A percentile compares a stretch with the other conserved stretches of the same genome.
Conservation (phyloP, 2,329 filamentous ascomycete species). For the Didymella keratinophila region DNA sequence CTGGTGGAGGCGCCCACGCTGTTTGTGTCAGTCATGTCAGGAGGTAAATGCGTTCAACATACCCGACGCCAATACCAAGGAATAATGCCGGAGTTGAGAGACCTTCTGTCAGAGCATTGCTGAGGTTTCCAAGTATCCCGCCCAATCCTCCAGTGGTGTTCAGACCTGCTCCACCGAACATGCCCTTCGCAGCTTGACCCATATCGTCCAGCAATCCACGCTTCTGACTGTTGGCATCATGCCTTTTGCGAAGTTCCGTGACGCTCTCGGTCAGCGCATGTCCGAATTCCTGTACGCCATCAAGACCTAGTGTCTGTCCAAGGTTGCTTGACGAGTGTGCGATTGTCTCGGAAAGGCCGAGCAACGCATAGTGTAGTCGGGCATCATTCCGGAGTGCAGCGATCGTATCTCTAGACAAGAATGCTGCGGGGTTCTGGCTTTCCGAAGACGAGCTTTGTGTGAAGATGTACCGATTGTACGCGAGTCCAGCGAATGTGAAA, state of each 20-base stretch:
- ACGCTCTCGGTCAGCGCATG: slow-evolving; percentile 28
- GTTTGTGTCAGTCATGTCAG: slow-evolving; percentile 14
- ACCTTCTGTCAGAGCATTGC: slow-evolving; percentile 22
- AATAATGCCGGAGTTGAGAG: slow-evolving; percentile 40
- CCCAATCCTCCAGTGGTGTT: slow-evolving; percentile 27
- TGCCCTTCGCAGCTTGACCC: slow-evolving; percentile 12
- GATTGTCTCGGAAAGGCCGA: slow-evolving; percentile 33
- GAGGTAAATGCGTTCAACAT: not conserved
- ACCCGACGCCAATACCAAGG: slow-evolving; percentile 43
- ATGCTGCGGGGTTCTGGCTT: slow-evolving; percentile 14
- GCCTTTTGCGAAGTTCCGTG: slow-evolving; percentile 17
- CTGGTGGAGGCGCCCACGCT: slow-evolving; percentile 40
- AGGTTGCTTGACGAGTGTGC: slow-evolving; percentile 31
- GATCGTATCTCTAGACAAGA: slow-evolving; percentile 34
- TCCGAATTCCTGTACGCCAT: slow-evolving; percentile 28
- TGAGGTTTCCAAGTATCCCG: slow-evolving; percentile 23
- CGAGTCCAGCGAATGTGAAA: slow-evolving; percentile 25
- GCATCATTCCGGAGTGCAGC: slow-evolving; percentile 36
- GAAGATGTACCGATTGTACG: slow-evolving; percentile 24
- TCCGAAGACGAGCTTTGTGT: slow-evolving; percentile 3
- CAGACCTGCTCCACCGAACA: slow-evolving; percentile 7
- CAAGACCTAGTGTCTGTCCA: slow-evolving; percentile 26
- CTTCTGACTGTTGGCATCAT: slow-evolving; percentile 11
- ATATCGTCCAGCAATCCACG: slow-evolving; percentile 25
- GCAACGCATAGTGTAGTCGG: slow-evolving; percentile 31